These are phyloP conservation scores for Jamesozyma jinghongensis DNA, from an alignment of 805 yeast species.

Conservation along the genomic window DNA sequence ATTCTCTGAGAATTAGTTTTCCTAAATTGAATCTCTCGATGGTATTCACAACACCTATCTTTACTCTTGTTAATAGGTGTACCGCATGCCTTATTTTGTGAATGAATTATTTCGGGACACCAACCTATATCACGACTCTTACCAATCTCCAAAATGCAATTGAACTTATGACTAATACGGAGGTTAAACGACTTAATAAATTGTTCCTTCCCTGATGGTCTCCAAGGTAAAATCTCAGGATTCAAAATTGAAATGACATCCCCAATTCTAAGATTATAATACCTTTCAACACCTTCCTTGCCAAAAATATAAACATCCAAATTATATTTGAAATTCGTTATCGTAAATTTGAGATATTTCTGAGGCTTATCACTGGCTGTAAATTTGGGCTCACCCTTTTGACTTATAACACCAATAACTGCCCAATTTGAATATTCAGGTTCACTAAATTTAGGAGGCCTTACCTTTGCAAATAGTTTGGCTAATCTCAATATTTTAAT, in stretches of 20 bases:
- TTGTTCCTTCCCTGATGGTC: conserved; percentile 14
- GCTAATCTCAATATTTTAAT: conserved; percentile 49
- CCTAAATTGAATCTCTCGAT: conserved; percentile 48
- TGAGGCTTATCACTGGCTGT: conserved; percentile 35
- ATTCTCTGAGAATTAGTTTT: conserved; percentile 53
- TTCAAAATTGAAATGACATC: conserved; percentile 67
- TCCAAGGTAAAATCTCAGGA: conserved; percentile 49
- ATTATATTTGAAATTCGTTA: conserved; percentile 60
- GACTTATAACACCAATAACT: conserved; percentile 58
- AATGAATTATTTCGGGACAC: conserved; percentile 45
- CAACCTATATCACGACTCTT: conserved; percentile 54
- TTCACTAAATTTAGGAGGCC: conserved; percentile 58
- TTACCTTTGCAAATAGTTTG: conserved; percentile 53
- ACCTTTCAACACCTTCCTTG: conserved; percentile 49
- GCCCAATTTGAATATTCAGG: conserved; percentile 73
- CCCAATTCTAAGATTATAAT: conserved; percentile 68
- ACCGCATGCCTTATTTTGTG: conserved; percentile 50
- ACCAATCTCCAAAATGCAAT: conserved; percentile 66
- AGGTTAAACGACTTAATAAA: conserved; percentile 42
- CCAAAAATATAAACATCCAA: conserved; percentile 59
- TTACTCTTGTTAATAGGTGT: conserved; percentile 49
- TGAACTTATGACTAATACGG: conserved; percentile 40
- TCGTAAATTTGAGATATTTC: conserved; percentile 50
- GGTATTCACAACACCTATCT: conserved; percentile 60
- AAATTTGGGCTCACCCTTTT: conserved; percentile 45